phyloP scores from a whole-genome alignment of 768 basidiomycete species.

The Lactarius sanguifluus region DNA sequence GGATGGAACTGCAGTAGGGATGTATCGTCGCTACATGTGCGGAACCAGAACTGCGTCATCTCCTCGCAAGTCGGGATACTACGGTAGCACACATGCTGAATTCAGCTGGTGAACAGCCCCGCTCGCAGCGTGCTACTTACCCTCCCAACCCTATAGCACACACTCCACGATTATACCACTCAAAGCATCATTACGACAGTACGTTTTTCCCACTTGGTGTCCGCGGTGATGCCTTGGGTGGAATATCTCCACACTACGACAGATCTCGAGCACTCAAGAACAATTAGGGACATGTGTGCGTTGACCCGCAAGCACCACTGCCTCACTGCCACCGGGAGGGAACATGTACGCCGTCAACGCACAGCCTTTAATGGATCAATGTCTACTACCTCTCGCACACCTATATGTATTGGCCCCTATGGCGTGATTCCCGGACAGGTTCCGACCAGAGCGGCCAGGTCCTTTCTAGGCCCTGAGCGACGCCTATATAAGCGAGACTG shows the following conservation, averaged over 20 bases:
- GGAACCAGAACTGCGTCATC: not conserved
- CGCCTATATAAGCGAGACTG: not conserved
- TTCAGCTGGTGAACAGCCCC: not conserved
- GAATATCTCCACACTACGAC: not conserved
- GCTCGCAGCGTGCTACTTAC: not conserved
- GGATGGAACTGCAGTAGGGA: no score
- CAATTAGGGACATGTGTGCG: no score
- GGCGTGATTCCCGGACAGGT: not conserved
- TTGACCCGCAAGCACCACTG: not conserved
- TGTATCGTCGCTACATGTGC: no score
- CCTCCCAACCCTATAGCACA: not conserved
- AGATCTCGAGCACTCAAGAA: not conserved
- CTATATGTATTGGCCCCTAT: not conserved
- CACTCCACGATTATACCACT: not conserved
- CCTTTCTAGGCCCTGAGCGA: not conserved
- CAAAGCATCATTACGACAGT: not conserved
- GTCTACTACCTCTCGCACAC: not conserved
- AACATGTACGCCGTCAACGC: not conserved
- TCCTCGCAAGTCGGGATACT: not conserved
- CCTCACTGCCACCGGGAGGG: not conserved
- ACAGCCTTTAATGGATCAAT: not conserved
- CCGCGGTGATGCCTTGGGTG: not conserved
- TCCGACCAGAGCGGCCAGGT: not conserved
- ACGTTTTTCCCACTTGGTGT: not conserved
- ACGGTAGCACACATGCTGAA: no score